Conservation (phyloP, 441 rosid species). For the California macrophylla region DNA sequence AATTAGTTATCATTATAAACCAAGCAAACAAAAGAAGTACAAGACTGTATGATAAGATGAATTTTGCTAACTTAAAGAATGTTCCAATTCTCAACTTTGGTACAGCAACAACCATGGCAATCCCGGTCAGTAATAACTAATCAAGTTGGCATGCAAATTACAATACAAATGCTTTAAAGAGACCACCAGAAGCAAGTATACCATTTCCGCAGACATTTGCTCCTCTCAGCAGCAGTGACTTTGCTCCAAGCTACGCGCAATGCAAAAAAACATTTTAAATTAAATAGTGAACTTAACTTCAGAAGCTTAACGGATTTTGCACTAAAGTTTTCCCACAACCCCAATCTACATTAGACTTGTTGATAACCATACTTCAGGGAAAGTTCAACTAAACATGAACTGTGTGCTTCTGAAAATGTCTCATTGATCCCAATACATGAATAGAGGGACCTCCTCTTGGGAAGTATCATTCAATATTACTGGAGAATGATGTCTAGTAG, state of each 20-base stretch:
- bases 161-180: background rate
- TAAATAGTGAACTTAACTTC: background rate
- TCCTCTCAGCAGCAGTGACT: constrained; percentile 73
- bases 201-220: constrained; percentile 70
- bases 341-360: constrained; percentile 4
- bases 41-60: background rate
- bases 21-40: background rate
- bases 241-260: constrained; percentile 74
- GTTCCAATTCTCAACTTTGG: background rate
- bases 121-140: background rate
- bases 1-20: background rate
- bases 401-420: background rate
- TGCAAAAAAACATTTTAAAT: background rate
- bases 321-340: constrained; percentile 8
- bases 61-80: background rate
- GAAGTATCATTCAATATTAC: background rate
- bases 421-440: background rate
- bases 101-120: background rate
- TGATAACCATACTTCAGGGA: background rate
- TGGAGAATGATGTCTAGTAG: background rate
- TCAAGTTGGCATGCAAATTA: background rate
- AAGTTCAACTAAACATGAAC: constrained; percentile 3
- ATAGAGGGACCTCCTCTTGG: background rate
- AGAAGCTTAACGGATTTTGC: constrained; percentile 7
- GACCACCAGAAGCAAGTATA: constrained; percentile 20